Evolutionary conservation across 75 land plant genomes (phyloP), one percentile per base, ranked within the genome.

Genomic region (Picea sitchensis): DNA sequence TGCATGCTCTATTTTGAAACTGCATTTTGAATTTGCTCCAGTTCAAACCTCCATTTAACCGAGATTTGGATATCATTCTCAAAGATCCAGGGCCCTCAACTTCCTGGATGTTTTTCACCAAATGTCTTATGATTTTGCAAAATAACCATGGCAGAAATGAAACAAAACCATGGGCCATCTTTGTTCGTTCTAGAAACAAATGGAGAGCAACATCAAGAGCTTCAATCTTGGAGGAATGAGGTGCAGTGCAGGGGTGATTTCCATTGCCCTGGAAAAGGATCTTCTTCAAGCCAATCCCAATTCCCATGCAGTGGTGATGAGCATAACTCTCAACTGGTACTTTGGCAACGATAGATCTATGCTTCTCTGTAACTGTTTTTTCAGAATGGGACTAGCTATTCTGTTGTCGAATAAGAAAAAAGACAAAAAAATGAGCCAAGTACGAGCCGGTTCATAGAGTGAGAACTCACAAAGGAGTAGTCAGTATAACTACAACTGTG

Each of bases 381-480:
- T 87, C 80, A 57, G 87, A 15, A 51, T 87, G 76, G 89, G 89
- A 0, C 78, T 84, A 2, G 89, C 89, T 3, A 57, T 87, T 0
- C 76, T 87, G 21, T 76, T 87, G 7, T 75, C 87, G 15, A 85
- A 87, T 69, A 60, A 65, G 75, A 8, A 77, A 11, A 14, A 54
- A 2, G 81, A 82, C 36, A 63, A 78, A 34, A 26, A 59, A 71
- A 21, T 31, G 81, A 0, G 63, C 87, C 15, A 85, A 85, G 75
- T 85, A 82, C 65, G 61, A 85, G 81, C 85, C 82, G 1, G 80
- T 78, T 26, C 85, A 85, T 79, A 82, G 76, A 5, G 87, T 85
- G 18, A 64, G 87, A 38, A 85, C 87, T 2, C 87, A 85, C 87
- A 85, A 82, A 41, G 87, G 87, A 14, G 87, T 81, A 17, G 87